phyloP scores from a whole-genome alignment of 2,329 filamentous ascomycete species.

The Diplodia intermedia region DNA sequence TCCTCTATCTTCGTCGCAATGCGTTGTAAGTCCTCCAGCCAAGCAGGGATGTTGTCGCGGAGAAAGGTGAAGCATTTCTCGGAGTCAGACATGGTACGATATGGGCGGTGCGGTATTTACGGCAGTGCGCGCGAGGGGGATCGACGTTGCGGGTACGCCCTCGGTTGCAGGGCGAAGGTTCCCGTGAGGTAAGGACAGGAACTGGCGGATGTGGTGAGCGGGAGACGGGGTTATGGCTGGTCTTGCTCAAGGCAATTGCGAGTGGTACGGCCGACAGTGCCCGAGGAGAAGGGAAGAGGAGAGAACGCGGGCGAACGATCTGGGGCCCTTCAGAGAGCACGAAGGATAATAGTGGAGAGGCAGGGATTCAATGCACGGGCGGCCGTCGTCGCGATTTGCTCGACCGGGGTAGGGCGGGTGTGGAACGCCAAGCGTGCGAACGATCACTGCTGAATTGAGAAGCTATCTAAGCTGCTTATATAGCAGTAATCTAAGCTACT shows the following conservation, averaged over 20 bases:
- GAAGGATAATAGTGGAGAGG: conserved; percentile 29
- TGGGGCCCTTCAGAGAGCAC: conserved; percentile 16
- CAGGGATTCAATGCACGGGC: conserved; percentile 25
- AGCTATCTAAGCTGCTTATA: too few species aligned
- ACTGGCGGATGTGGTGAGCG: neutral
- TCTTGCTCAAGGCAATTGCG: neutral
- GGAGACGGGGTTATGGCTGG: neutral
- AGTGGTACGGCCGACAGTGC: neutral
- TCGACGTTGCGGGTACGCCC: conserved; percentile 15
- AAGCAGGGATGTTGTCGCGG: conserved; percentile 48
- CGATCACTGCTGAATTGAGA: too few species aligned
- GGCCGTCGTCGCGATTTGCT: conserved; percentile 13
- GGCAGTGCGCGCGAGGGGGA: conserved; percentile 15
- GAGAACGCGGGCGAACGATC: conserved; percentile 10
- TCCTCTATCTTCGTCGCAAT: conserved; percentile 44
- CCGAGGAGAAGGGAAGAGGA: conserved; percentile 7
- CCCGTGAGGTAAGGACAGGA: conserved; percentile 15
- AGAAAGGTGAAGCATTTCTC: conserved; percentile 48
- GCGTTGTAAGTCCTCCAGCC: conserved; percentile 44
- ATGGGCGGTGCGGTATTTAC: conserved; percentile 24
- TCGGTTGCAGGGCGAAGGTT: conserved; percentile 3
- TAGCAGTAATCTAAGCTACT: too few species aligned
- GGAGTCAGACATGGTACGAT: conserved; percentile 47
- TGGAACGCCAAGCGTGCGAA: too few species aligned
- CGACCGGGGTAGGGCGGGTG: conserved; percentile 26